These are phyloP conservation scores for Taiozyma onychis DNA, from an alignment of 1,139 yeast genomes.

Conservation along the genomic window DNA sequence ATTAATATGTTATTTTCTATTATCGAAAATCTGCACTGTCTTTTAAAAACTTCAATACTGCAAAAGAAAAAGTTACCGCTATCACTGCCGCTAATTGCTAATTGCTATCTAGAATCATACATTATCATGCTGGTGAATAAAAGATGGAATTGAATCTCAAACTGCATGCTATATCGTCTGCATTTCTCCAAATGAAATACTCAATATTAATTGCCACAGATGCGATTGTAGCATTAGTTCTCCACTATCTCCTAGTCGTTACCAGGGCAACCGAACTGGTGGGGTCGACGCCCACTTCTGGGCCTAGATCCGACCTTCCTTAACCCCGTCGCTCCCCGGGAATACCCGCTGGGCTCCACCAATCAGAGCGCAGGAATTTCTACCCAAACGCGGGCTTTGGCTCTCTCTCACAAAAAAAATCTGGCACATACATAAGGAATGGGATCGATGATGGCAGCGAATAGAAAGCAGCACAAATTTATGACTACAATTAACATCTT, in stretches of 20 bases:
- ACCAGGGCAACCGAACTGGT: not conserved
- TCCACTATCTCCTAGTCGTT: not conserved
- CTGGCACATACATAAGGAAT: too few species aligned
- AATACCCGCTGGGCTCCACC: not conserved
- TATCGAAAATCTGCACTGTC: not conserved
- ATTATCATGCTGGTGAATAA: not conserved
- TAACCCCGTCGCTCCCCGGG: not conserved
- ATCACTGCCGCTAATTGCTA: not conserved
- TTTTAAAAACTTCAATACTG: too few species aligned
- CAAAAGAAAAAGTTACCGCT: not conserved
- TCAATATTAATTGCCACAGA: not conserved
- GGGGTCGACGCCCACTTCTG: not conserved
- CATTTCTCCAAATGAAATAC: not conserved
- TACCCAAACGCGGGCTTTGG: not conserved
- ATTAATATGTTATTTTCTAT: not conserved
- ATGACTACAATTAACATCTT: not conserved
- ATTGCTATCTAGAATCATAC: not conserved
- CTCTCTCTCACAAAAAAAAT: not conserved
- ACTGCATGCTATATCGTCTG: not conserved
- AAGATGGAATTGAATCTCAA: not conserved
- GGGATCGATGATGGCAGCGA: not conserved
- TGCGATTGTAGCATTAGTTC: not conserved
- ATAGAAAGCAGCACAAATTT: not conserved
- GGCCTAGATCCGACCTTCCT: not conserved
- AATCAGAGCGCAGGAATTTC: not conserved